phyloP scores from a whole-genome alignment of 371 early-diverging fungal species.

The Lichtheimia corymbifera region DNA sequence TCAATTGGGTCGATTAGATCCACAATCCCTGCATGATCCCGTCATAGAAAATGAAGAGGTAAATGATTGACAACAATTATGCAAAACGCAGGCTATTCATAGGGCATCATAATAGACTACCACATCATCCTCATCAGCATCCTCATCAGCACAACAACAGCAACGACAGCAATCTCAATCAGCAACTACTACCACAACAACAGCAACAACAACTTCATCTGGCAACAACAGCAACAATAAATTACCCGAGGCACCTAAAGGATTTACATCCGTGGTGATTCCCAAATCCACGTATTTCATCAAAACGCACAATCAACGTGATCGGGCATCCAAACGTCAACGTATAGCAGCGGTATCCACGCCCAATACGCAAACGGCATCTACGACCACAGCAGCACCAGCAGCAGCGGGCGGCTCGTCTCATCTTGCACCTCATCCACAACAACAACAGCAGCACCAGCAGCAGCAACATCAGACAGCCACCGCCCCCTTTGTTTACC shows the following conservation, averaged over 20 bases:
- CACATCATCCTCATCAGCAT: slow-evolving; percentile 2
- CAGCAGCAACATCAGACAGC: background rate
- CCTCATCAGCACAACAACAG: background rate
- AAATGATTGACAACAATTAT: slow-evolving; percentile 4
- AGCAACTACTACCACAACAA: too few relatives aligned
- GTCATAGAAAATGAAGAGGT: slow-evolving; percentile 10
- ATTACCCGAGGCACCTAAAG: slow-evolving; percentile 26
- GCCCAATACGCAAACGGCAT: background rate
- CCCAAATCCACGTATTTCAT: slow-evolving; percentile 35
- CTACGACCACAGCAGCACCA: slow-evolving; percentile 1
- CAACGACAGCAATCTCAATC: too few relatives aligned
- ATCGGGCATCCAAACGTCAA: slow-evolving; percentile 2
- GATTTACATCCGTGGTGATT: slow-evolving; percentile 31
- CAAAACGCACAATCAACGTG: slow-evolving; percentile 37
- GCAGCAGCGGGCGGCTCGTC: background rate
- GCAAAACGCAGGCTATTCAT: background rate
- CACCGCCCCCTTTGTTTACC: background rate
- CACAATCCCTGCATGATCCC: slow-evolving; percentile 27
- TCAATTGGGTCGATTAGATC: slow-evolving; percentile 48
- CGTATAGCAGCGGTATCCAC: background rate
- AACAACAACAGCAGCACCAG: background rate
- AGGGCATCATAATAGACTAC: background rate
- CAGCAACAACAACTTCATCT: too few relatives aligned
- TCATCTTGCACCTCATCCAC: background rate
- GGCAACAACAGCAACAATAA: slow-evolving; percentile 8